These are phyloP conservation scores for Lachancea nothofagi DNA, from an alignment of 805 yeast species.

Conservation along the genomic window DNA sequence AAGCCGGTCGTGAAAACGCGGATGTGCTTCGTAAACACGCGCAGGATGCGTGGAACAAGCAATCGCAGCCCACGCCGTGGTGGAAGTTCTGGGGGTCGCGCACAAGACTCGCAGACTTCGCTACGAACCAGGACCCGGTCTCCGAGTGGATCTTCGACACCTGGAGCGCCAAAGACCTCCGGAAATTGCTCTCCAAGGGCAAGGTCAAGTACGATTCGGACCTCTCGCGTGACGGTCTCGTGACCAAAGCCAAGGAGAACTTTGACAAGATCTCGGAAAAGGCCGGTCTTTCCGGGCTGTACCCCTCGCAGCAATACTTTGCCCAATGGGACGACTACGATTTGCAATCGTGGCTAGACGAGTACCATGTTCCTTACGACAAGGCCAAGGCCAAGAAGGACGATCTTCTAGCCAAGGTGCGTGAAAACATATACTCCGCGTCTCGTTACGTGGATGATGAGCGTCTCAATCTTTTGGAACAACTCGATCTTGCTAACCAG, in stretches of 20 bases:
- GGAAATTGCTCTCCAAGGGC: constrained; percentile 31
- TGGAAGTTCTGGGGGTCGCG: constrained; percentile 27
- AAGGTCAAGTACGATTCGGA: constrained; percentile 29
- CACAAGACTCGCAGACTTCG: constrained; percentile 5
- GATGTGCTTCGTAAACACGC: constrained; percentile 26
- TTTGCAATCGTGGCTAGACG: constrained; percentile 44
- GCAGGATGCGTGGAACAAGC: constrained; percentile 18
- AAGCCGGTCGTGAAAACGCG: constrained; percentile 15
- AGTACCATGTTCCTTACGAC: constrained; percentile 37
- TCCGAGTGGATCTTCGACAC: constrained; percentile 46
- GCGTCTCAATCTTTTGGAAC: constrained; percentile 36
- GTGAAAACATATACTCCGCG: constrained; percentile 40
- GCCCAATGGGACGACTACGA: constrained; percentile 48
- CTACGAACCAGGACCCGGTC: constrained; percentile 13
- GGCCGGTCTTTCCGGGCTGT: constrained; percentile 38
- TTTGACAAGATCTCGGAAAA: constrained; percentile 37
- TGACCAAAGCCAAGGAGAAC: constrained; percentile 38
- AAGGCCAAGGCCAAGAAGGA: constrained; percentile 39
- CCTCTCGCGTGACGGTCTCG: constrained; percentile 37
- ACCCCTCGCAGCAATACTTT: constrained; percentile 50
- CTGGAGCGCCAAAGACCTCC: constrained; percentile 37
- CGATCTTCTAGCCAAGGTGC: constrained; percentile 42
- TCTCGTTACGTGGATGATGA: constrained; percentile 36
- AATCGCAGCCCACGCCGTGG: constrained; percentile 26
- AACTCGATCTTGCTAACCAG: constrained; percentile 35